Evolutionary conservation across 176 grass and related monocot species (phyloP).

Genomic region (Metroxylon sagu): DNA sequence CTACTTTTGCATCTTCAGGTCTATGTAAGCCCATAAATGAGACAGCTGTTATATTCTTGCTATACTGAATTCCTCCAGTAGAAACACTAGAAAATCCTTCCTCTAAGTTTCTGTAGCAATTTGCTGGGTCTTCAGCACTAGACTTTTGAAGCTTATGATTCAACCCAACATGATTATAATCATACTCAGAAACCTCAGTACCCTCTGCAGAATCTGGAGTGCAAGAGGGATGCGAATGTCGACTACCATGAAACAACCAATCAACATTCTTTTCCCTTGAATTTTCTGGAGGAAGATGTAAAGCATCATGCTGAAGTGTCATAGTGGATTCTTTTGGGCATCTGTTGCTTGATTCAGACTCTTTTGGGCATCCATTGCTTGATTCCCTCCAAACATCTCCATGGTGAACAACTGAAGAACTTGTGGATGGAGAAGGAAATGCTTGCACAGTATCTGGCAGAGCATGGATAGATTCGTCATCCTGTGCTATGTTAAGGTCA

Average conservation of each 20-base stretch:
- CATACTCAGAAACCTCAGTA: background rate
- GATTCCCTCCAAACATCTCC: slow-evolving; percentile 28
- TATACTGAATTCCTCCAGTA: slow-evolving; percentile 3
- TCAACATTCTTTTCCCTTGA: slow-evolving; percentile 15
- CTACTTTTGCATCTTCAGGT: background rate
- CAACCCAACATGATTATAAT: background rate
- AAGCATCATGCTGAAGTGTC: slow-evolving; percentile 13
- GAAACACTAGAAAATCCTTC: slow-evolving; percentile 3
- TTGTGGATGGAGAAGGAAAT: slow-evolving; percentile 19
- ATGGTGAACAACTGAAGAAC: slow-evolving; percentile 17
- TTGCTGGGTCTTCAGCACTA: background rate
- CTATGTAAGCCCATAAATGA: slow-evolving; percentile 20
- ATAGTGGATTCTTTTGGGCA: slow-evolving; percentile 48
- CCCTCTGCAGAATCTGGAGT: slow-evolving; percentile 19
- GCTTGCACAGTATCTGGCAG: slow-evolving; percentile 14
- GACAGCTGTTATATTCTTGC: background rate
- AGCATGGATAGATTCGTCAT: slow-evolving; percentile 33
- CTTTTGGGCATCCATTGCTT: slow-evolving; percentile 24
- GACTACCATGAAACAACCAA: slow-evolving; percentile 12
- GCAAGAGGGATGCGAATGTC: slow-evolving; percentile 9
- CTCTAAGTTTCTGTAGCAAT: background rate
- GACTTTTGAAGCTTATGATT: background rate
- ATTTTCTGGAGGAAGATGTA: slow-evolving; percentile 24
- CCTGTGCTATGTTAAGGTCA: slow-evolving; percentile 74
- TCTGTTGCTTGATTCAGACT: slow-evolving; percentile 37